phyloP scores from a whole-genome alignment of 495 filamentous ascomycete species.

The Tirmania nivea region DNA sequence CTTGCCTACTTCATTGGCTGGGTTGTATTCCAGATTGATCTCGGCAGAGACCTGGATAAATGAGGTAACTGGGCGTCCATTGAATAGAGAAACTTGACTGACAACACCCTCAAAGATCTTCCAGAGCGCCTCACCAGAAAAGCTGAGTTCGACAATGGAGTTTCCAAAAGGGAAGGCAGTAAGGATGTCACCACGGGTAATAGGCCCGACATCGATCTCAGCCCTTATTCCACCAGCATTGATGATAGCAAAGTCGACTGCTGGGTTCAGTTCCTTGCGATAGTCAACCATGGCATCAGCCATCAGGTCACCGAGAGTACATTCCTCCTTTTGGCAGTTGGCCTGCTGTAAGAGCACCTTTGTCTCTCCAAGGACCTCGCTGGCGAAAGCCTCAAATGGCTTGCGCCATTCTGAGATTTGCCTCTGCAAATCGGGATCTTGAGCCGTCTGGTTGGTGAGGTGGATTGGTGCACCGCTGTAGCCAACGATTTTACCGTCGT shows the following conservation, averaged over 20 bases:
- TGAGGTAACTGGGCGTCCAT: constrained; percentile 26
- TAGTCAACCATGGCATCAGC: constrained; percentile 32
- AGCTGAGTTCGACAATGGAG: constrained; percentile 27
- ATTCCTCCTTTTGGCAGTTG: constrained; percentile 31
- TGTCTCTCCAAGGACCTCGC: constrained; percentile 26
- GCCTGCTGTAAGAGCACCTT: constrained; percentile 29
- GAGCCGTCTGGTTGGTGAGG: constrained; percentile 30
- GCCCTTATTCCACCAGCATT: constrained; percentile 37
- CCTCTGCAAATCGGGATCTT: constrained; percentile 29
- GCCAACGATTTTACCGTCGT: constrained; percentile 28
- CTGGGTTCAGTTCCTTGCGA: constrained; percentile 21
- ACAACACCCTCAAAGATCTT: constrained; percentile 29
- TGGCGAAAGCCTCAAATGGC: constrained; percentile 30
- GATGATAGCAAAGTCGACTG: constrained; percentile 25
- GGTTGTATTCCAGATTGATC: constrained; percentile 28
- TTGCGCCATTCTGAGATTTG: constrained; percentile 30
- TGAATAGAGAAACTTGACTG: constrained; percentile 25
- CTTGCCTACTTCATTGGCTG: constrained; percentile 16
- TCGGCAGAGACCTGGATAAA: constrained; percentile 30
- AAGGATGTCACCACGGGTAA: constrained; percentile 33
- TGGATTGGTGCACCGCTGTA: constrained; percentile 37
- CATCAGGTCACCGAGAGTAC: constrained; percentile 31
- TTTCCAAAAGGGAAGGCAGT: constrained; percentile 38
- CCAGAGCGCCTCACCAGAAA: constrained; percentile 29
- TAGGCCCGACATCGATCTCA: constrained; percentile 28